These are phyloP conservation scores for Ceratobasidium sp. DNA, from an alignment of 1,284 basidiomycete species.

Conservation along the genomic window DNA sequence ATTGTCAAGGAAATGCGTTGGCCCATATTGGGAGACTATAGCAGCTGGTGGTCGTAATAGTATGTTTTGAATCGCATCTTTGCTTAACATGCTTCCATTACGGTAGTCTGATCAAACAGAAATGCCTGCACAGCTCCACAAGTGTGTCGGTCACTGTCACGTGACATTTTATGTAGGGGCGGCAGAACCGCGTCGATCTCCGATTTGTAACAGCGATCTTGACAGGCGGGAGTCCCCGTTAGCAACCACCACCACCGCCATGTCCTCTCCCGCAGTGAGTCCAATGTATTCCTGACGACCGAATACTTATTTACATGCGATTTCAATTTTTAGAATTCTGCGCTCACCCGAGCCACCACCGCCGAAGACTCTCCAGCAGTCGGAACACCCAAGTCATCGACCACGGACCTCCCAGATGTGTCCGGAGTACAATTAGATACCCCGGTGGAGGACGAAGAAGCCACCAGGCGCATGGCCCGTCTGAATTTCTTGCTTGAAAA, in stretches of 20 bases:
- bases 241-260: not conserved
- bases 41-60: no score
- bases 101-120: no score
- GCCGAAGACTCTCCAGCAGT: constrained; percentile 2
- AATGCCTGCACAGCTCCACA: no score
- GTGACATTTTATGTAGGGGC: constrained; percentile 32
- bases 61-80: no score
- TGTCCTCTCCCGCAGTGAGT: constrained; percentile 26
- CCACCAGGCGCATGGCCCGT: constrained; percentile 54
- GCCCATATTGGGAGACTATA: no score
- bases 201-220: constrained; percentile 12
- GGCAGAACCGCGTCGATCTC: constrained; percentile 25
- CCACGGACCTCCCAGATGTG: constrained; percentile 30
- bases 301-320: no score
- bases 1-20: no score
- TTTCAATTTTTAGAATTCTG: not conserved
- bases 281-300: no score
- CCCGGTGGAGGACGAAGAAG: constrained; percentile 66
- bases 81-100: no score
- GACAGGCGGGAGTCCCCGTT: not conserved
- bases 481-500: constrained; percentile 68
- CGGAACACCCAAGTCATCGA: constrained; percentile 8
- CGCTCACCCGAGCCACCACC: not conserved
- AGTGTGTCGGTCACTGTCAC: no score
- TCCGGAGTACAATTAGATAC: constrained; percentile 63